Evolutionary conservation across 495 filamentous ascomycete genomes (phyloP), one percentile per base, ranked within the genome.

Genomic region (Aspergillus indologenus): DNA sequence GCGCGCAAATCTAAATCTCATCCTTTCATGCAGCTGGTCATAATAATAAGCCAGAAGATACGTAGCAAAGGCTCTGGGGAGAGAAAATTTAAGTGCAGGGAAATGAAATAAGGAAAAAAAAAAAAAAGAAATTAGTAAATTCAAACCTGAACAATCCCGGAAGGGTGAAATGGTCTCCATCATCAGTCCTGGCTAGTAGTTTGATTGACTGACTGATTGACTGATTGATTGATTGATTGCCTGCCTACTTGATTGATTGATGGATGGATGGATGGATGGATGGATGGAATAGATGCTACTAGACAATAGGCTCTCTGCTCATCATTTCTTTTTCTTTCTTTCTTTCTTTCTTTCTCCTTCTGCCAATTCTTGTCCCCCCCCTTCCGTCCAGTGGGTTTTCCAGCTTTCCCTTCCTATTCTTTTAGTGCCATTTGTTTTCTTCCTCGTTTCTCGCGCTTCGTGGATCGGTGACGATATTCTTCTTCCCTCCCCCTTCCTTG

Each of bases 301-400:
- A 21, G 46, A 21, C 14, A 23, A n/a, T 6, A 21, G 29, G 9
- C 31, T 43, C 26, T 54, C 7, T 61, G 31, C 23, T 53, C 46
- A 43, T 49, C 49, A 43, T 54, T 54, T 54, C 54, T 54, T 56
- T 55, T 51, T 46, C 26, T 49, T 54, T 54, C 54, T 54, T 56
- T 55, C 46, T 46, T 20, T 49, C 44, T 31, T 46, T 46, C 19
- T 54, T 31, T 59, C 44, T 52, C 54, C 40, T 19, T 43, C 26
- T 31, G n/a, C n/a, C n/a, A n/a, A n/a, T n/a, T n/a, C n/a, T n/a
- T n/a, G n/a, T n/a, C n/a, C n/a, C n/a, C n/a, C n/a, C 55, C 26
- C 7, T 22, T 20, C 34, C 34, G 12, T 11, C 34, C 34, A 40
- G 34, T 40, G 34, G 34, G 34, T 40, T 40, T 14, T 2, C 12